Conservation (phyloP, 441 rosid genomes). For the Populus hybrid region DNA sequence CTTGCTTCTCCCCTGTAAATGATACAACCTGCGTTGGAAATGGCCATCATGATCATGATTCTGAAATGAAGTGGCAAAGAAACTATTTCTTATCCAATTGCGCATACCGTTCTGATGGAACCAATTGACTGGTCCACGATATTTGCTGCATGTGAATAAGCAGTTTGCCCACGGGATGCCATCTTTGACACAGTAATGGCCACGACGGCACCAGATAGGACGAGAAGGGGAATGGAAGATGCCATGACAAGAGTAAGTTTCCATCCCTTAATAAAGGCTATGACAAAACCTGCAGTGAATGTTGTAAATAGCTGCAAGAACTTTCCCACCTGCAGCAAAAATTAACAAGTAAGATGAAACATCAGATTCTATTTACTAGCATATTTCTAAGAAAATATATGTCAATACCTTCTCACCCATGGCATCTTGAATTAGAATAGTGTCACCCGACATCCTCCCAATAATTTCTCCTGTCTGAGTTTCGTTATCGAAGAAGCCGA, state of each 20-base stretch:
- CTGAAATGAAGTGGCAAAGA: neutral
- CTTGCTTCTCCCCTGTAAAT: slow-evolving; percentile 71
- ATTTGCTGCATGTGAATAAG: slow-evolving; percentile 59
- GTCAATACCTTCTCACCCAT: slow-evolving; percentile 73
- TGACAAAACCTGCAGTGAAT: slow-evolving; percentile 55
- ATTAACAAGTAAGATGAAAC: neutral
- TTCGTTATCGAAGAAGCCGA: slow-evolving; percentile 70
- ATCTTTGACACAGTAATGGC: slow-evolving; percentile 41
- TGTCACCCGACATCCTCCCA: slow-evolving; percentile 81
- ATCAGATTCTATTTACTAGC: neutral
- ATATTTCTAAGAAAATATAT: neutral
- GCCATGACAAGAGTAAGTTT: slow-evolving; percentile 67
- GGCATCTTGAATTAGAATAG: slow-evolving; percentile 74
- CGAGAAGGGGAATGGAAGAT: slow-evolving; percentile 61
- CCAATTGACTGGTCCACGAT: slow-evolving; percentile 75
- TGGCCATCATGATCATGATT: neutral
- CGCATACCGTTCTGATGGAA: slow-evolving; percentile 62
- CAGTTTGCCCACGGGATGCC: slow-evolving; percentile 60
- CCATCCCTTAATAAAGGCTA: slow-evolving; percentile 76
- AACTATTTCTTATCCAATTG: neutral
- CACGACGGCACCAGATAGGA: slow-evolving; percentile 54
- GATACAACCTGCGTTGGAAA: slow-evolving; percentile 59
- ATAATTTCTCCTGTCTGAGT: slow-evolving; percentile 66
- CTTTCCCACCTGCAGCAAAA: slow-evolving; percentile 61
- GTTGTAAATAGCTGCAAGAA: slow-evolving; percentile 55